Evolutionary conservation across 2,329 filamentous ascomycete species (phyloP).

Genomic region (Calonectria crousiana): DNA sequence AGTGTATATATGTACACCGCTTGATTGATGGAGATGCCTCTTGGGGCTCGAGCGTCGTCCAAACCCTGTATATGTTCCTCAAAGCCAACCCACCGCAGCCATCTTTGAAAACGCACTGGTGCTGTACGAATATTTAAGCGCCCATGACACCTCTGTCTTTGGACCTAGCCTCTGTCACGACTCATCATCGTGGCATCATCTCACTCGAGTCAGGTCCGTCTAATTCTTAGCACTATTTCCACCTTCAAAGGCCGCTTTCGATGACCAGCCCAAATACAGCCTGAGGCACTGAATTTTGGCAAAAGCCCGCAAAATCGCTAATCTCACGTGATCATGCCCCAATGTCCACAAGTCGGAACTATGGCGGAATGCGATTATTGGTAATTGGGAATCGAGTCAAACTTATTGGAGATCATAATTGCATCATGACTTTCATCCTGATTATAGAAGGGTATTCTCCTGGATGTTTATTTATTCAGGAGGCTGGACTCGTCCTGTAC

Average conservation of each 20-base stretch:
- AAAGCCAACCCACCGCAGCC: conserved; percentile 5
- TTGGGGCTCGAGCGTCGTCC: conserved; percentile 33
- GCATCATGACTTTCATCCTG: not conserved
- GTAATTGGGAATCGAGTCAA: not conserved
- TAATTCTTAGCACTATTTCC: not conserved
- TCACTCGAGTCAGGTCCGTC: not conserved
- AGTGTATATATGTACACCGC: conserved; percentile 29
- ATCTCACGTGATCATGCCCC: not conserved
- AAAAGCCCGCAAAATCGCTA: not conserved
- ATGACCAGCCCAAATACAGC: not conserved
- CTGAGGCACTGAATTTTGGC: conserved; percentile 4
- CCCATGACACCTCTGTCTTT: conserved; percentile 1
- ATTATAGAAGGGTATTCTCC: not conserved
- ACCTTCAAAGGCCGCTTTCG: not conserved
- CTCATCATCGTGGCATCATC: not conserved
- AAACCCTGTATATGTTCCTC: conserved; percentile 22
- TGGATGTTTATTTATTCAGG: not conserved
- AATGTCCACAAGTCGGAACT: not conserved
- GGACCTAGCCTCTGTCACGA: not conserved
- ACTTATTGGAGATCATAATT: not conserved
- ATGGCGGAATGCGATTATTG: not conserved
- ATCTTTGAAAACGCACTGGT: not conserved
- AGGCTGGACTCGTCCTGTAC: not conserved
- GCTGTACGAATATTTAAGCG: conserved; percentile 24
- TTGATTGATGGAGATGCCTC: conserved; percentile 33